phyloP scores from a whole-genome alignment of 2,329 filamentous ascomycete genomes.

The Colletotrichum agaves region DNA sequence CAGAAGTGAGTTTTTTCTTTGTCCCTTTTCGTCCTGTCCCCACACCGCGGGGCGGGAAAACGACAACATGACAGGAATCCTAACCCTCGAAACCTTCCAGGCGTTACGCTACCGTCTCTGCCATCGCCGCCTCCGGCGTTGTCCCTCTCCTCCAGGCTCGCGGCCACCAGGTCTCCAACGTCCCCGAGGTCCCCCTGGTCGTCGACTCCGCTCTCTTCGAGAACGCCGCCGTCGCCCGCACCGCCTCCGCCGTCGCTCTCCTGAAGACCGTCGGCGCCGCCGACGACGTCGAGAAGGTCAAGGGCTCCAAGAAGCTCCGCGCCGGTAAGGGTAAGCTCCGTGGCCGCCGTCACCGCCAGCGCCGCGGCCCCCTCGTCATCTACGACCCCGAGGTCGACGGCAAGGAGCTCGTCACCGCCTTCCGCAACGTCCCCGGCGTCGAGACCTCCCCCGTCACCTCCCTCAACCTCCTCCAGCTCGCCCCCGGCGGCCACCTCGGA shows the following conservation, averaged over 20 bases:
- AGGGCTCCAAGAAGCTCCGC: conserved; percentile 94
- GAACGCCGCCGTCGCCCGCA: conserved; percentile 84
- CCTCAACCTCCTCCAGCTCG: conserved; percentile 98
- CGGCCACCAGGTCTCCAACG: conserved; percentile 91
- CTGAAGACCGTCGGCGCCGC: conserved; percentile 92
- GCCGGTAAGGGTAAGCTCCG: conserved; percentile 99
- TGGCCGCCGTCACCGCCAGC: conserved; percentile 95
- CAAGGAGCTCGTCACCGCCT: conserved; percentile 91
- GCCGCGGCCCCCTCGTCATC: conserved; percentile 96
- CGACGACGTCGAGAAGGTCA: conserved; percentile 93
- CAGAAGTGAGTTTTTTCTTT: conserved; percentile 77
- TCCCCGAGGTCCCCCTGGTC: conserved; percentile 97
- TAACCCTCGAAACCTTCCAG: conserved; percentile 52
- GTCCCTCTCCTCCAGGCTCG: conserved; percentile 95
- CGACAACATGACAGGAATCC: neutral
- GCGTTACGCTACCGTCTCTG: conserved; percentile 97
- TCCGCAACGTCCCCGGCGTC: conserved; percentile 99
- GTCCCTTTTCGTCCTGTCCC: neutral
- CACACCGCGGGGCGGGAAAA: neutral
- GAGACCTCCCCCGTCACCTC: conserved; percentile 95
- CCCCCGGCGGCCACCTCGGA: conserved; percentile 97
- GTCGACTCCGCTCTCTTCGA: conserved; percentile 91
- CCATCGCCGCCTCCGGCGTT: conserved; percentile 94
- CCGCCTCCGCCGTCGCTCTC: conserved; percentile 84
- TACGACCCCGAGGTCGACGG: conserved; percentile 96